Evolutionary conservation across 306 rosid genomes (phyloP).

Genomic region (Cicer chorassanicum): DNA sequence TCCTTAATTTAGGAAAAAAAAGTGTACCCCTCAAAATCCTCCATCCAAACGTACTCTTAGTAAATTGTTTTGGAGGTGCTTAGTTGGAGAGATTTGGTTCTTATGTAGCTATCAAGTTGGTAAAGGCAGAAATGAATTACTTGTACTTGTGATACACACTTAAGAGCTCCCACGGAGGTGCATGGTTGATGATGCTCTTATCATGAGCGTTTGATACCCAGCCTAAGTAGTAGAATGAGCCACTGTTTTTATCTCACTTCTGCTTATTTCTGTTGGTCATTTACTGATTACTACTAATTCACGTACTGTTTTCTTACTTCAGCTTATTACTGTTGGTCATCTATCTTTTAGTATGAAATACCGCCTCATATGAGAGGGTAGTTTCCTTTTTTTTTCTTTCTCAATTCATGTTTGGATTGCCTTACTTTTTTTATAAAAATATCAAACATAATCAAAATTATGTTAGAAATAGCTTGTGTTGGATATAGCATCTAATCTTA

Average conservation of each 20-base stretch:
- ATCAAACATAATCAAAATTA: slow-evolving; percentile 7
- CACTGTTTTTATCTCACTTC: not conserved
- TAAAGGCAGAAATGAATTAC: not conserved
- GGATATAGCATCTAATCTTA: slow-evolving; percentile 26
- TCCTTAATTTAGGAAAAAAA: too few species aligned
- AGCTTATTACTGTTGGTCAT: not conserved
- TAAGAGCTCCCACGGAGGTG: not conserved
- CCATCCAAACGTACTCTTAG: too few species aligned
- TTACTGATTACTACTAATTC: slow-evolving; percentile 25
- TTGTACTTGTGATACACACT: not conserved
- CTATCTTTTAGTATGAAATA: slow-evolving; percentile 18
- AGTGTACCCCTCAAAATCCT: too few species aligned
- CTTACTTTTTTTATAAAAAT: not conserved
- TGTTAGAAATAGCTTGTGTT: not conserved
- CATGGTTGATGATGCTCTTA: slow-evolving; percentile 6
- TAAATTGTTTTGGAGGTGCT: too few species aligned
- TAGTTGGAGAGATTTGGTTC: not conserved
- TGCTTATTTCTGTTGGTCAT: not conserved
- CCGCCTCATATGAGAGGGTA: slow-evolving; percentile 7
- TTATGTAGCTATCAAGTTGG: not conserved
- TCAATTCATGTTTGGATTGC: slow-evolving; percentile 24
- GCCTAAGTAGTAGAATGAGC: not conserved
- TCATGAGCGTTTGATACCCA: slow-evolving; percentile 11
- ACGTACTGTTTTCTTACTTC: slow-evolving; percentile 24
- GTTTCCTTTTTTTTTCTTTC: slow-evolving; percentile 32